These are phyloP conservation scores for Limtongia smithiae DNA, from an alignment of 805 yeast genomes.

Conservation along the genomic window DNA sequence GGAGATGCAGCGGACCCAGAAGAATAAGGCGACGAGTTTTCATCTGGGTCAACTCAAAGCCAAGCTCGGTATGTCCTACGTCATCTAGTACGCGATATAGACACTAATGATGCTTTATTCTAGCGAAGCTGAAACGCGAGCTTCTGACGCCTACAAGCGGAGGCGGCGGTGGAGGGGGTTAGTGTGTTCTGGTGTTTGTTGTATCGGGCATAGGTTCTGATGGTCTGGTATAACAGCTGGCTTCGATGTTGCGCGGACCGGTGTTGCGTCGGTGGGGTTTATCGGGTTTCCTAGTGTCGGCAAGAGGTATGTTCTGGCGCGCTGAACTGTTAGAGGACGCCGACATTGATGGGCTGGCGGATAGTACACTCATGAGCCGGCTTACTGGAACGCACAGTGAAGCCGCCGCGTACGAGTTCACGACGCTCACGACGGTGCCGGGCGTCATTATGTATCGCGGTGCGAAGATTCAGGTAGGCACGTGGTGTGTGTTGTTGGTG, in stretches of 20 bases:
- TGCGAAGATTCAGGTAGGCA: conserved; percentile 72
- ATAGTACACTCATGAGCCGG: conserved; percentile 68
- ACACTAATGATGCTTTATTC: not conserved
- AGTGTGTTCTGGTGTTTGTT: not conserved
- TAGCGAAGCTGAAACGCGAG: conserved; percentile 89
- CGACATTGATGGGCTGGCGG: not conserved
- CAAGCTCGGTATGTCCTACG: conserved; percentile 46
- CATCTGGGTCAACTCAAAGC: conserved; percentile 98
- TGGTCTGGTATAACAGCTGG: conserved; percentile 48
- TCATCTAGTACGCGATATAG: not conserved
- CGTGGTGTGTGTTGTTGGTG: not conserved
- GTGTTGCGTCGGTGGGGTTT: conserved; percentile 95
- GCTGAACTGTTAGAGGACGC: not conserved
- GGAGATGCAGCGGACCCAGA: conserved; percentile 70
- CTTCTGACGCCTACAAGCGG: conserved; percentile 66
- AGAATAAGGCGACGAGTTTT: conserved; percentile 95
- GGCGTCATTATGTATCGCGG: conserved; percentile 95
- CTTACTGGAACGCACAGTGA: conserved; percentile 95
- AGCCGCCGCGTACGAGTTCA: conserved; percentile 87
- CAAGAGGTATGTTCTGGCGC: conserved; percentile 35
- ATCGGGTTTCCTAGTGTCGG: conserved; percentile 98
- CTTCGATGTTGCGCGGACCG: conserved; percentile 97
- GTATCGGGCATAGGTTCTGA: not conserved
- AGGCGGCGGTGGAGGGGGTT: conserved; percentile 80
- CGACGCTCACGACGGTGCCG: conserved; percentile 95